Base-by-base conservation (phyloP, 2,329 filamentous ascomycete species). In the Metarhizium anisopliae region DNA sequence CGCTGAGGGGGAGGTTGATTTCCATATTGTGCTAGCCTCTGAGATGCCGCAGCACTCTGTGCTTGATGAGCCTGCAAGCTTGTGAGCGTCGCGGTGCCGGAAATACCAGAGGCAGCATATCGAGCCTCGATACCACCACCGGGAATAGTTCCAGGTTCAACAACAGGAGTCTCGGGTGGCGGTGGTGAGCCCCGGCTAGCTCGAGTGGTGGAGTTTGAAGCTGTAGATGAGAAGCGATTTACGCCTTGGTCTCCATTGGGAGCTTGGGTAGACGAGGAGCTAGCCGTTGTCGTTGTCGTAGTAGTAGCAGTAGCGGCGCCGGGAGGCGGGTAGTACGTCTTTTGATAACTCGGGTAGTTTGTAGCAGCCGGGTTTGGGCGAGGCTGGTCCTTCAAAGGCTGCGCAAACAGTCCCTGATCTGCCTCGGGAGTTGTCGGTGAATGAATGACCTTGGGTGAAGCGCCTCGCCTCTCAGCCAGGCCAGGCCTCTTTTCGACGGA, bases 111-210 rank as follows among this genome's bases (percentile, higher is more conserved):
- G 3, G 91, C 90, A 2, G 92, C 92, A 77, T 95, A 96, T 55
- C 91, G 84, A 52, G 90, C 89, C 69, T 96, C 92, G 63, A 96
- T 96, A 55, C 89, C 90, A 45, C 88, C 90, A 54, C 84, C 84
- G 2, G 86, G 83, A n/a, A 84, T 77, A 54, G 77, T 78, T 18
- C 83, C 84, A 1, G 87, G 89, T 45, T 87, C 88, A 35, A 87
- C 81, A 59, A 93, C 80, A 36, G 94, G 90, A 0, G 94, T 97
- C 69, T 97, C 93, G 8, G 94, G 94, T 1, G 94, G 94, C 4
- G 94, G 93, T 5, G 94, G 94, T 32, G 93, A 97, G 47, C 94
- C 94, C 63, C 94, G 83, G 66, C 89, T 92, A 20, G 94, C 94
- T 61, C 89, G 85, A 2, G 93, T 96, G 1, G 94, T 99, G 2